A percentile compares a stretch with the other conserved stretches of the same genome.
Conservation (phyloP, 495 filamentous ascomycete species). For the Podospora comata region DNA sequence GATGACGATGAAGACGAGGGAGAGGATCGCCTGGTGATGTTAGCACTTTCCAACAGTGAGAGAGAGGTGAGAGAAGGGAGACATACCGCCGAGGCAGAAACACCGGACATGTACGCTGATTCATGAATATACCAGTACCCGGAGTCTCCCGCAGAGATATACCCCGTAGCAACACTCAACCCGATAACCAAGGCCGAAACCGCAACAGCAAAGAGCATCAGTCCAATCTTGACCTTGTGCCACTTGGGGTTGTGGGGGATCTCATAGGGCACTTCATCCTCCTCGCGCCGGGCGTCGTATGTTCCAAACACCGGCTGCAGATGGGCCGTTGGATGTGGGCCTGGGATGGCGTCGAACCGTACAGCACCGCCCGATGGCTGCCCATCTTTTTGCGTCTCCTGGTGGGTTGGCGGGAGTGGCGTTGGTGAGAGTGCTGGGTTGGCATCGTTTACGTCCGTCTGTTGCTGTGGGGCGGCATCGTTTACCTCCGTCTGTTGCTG, state of each 20-base stretch:
- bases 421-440: neutral
- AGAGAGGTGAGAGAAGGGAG: neutral
- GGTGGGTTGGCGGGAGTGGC: slow-evolving; percentile 7
- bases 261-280: neutral
- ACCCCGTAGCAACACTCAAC: slow-evolving; percentile 22
- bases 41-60: neutral
- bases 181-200: slow-evolving; percentile 32
- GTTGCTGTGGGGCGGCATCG: neutral
- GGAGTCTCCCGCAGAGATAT: neutral
- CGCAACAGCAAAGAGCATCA: slow-evolving; percentile 28
- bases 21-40: slow-evolving; percentile 28
- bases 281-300: neutral
- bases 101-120: neutral
- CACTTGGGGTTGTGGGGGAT: slow-evolving; percentile 21
- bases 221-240: slow-evolving; percentile 32
- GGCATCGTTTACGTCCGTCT: neutral
- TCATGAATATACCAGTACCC: neutral
- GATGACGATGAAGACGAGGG: slow-evolving; percentile 36
- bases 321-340: neutral
- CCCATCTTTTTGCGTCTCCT: neutral
- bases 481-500: too few relatives aligned
- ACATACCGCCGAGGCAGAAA: slow-evolving; percentile 21
- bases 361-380: neutral
- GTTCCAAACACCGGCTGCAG: neutral
- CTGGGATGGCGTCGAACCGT: neutral